Evolutionary conservation across 2,329 filamentous ascomycete species (phyloP), one percentile per base, ranked within the genome.

Genomic region (Thelonectria olida): DNA sequence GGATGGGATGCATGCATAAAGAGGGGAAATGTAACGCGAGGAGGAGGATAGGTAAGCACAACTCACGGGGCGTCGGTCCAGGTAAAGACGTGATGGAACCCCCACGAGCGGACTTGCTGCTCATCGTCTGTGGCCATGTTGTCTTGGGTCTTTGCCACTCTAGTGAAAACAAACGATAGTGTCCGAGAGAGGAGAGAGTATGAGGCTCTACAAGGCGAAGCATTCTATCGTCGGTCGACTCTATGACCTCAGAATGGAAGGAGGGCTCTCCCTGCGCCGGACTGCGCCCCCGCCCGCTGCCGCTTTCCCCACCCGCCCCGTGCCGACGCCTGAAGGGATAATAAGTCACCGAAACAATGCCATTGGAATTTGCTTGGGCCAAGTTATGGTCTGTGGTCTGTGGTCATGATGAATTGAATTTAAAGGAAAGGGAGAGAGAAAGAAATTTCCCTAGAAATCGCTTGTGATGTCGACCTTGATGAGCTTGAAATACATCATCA

Each of bases 1-100:
- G n/a, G n/a, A n/a, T n/a, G 12, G 2, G 31, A 10, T 34, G 31
- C 31, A 34, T 34, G 31, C n/a, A 34, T 10, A 13, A 34, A 2
- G 31, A 34, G 31, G 31, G 31, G 31, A 10, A n/a, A 34, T 34
- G 31, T 15, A 6, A 34, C 31, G n/a, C n/a, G n/a, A n/a, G 47
- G 41, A 49, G 20, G 10, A 28, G 47, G 34, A 22, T 17, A 48
- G n/a, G 31, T 22, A 61, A 23, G n/a, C 22, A 23, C 38, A 25
- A 83, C 87, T 73, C 83, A 92, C 89, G 88, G 86, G 20, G 81
- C 78, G 75, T 92, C 90, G 7, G 84, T 88, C 90, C 90, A 92
- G 3, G 89, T 92, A 65, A 91, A 91, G 71, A 91, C 89, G 50
- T 88, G 81, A 3, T 74, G 67, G 72, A 92, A 93, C 2, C 90